Conservation (phyloP, 148 eudicot genomes). For the Heliosperma pusillum region DNA sequence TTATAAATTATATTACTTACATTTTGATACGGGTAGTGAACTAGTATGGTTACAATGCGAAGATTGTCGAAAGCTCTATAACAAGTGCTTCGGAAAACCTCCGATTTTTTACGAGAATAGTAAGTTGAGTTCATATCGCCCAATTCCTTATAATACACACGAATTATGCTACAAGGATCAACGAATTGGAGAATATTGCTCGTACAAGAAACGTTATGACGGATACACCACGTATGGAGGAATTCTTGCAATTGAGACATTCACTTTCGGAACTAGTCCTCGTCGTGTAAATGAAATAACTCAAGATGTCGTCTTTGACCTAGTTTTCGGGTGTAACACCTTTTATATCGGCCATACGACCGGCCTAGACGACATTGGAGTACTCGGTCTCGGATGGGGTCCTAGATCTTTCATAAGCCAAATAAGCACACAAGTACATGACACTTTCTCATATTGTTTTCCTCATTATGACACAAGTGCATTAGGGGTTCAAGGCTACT, state of each 20-base stretch:
- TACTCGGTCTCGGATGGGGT: constrained; percentile 17
- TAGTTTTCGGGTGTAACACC: constrained; percentile 14
- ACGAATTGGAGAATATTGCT: not conserved
- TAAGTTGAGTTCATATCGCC: constrained; percentile 5
- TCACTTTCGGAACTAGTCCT: not conserved
- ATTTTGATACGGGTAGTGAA: not conserved
- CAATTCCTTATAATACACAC: not conserved
- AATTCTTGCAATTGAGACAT: constrained; percentile 7
- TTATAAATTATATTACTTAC: not conserved
- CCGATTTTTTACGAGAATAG: not conserved
- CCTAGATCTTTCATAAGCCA: constrained; percentile 6
- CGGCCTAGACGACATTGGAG: not conserved
- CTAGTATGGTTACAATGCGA: not conserved
- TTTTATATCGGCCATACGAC: not conserved
- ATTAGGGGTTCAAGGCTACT: not conserved
- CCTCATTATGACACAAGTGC: not conserved
- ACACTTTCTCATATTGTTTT: constrained; percentile 15
- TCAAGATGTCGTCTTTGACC: not conserved
- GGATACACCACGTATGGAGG: not conserved
- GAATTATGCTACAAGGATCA: not conserved
- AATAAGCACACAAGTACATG: not conserved
- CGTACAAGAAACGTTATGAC: not conserved
- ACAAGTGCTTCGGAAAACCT: not conserved
- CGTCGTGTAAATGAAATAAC: not conserved
- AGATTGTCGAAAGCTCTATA: not conserved